These are phyloP conservation scores for Excoecaria agallocha DNA, from an alignment of 345 rosid genomes.

Conservation along the genomic window DNA sequence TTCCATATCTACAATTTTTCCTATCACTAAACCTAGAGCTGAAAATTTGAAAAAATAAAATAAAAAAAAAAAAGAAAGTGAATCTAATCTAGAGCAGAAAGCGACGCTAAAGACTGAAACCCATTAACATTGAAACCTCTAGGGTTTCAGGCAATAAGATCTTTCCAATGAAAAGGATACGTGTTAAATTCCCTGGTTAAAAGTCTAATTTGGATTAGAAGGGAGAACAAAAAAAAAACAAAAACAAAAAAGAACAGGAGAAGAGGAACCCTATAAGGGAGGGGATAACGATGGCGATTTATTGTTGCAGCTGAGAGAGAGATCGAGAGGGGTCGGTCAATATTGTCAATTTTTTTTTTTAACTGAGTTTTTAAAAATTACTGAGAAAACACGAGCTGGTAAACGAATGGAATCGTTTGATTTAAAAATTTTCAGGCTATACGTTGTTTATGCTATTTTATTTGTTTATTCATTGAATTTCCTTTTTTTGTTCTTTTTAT, in stretches of 20 bases:
- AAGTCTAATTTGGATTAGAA: no score
- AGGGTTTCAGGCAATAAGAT: constrained; percentile 6
- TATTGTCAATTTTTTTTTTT: background rate
- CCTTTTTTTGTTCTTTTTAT: no score
- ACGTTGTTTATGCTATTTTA: background rate
- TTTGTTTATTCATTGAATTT: background rate
- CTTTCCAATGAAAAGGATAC: background rate
- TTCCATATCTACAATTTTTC: constrained; percentile 47
- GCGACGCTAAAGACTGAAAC: background rate
- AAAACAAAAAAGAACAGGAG: background rate
- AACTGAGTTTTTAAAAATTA: background rate
- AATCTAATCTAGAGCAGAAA: background rate
- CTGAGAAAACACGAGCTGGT: background rate
- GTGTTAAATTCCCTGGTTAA: no score
- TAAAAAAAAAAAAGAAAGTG: background rate
- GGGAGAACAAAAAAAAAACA: no score
- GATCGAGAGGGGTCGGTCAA: background rate
- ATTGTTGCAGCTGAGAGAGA: background rate
- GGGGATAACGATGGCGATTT: constrained; percentile 11
- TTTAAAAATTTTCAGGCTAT: background rate
- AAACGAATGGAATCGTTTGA: background rate
- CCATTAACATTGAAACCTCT: constrained; percentile 9
- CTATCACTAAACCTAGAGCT: background rate
- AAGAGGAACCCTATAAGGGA: constrained; percentile 1
- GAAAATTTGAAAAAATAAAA: background rate